These are phyloP conservation scores for Veloboletus limbatus DNA, from an alignment of 1,284 basidiomycete genomes.

Conservation along the genomic window DNA sequence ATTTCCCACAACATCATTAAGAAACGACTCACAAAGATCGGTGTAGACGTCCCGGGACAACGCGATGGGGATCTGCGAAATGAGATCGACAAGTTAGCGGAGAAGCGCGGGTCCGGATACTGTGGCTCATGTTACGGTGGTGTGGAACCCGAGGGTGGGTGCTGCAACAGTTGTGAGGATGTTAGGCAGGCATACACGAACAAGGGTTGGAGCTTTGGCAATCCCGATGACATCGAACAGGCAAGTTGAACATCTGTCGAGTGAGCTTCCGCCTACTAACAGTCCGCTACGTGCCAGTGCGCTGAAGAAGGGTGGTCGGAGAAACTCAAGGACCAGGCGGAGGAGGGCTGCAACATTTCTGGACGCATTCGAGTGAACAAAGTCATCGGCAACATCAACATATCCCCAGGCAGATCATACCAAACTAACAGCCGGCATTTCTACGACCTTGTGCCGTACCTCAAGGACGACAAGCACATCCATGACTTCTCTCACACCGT, in stretches of 20 bases:
- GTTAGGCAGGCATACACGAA: slow-evolving; percentile 89
- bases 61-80: slow-evolving; percentile 71
- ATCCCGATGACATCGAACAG: slow-evolving; percentile 92
- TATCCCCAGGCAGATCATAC: slow-evolving; percentile 91
- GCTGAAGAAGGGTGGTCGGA: slow-evolving; percentile 93
- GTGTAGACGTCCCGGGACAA: slow-evolving; percentile 56
- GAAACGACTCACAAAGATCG: slow-evolving; percentile 67
- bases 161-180: slow-evolving; percentile 96
- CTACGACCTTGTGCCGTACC: slow-evolving; percentile 94
- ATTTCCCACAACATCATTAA: slow-evolving; percentile 89
- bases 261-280: slow-evolving; percentile 2
- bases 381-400: slow-evolving; percentile 89
- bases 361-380: slow-evolving; percentile 96
- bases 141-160: slow-evolving; percentile 74
- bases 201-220: slow-evolving; percentile 92
- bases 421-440: slow-evolving; percentile 81
- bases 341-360: slow-evolving; percentile 92
- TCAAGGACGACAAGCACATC: slow-evolving; percentile 80
- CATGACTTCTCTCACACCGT: slow-evolving; percentile 95
- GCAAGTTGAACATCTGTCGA: slow-evolving; percentile 43
- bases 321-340: slow-evolving; percentile 87
- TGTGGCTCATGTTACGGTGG: slow-evolving; percentile 99
- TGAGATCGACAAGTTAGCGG: slow-evolving; percentile 78
- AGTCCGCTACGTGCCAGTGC: slow-evolving; percentile 56
- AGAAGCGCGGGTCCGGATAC: slow-evolving; percentile 62